Evolutionary conservation across 768 basidiomycete genomes (phyloP).

Genomic region (Inosperma sp.): DNA sequence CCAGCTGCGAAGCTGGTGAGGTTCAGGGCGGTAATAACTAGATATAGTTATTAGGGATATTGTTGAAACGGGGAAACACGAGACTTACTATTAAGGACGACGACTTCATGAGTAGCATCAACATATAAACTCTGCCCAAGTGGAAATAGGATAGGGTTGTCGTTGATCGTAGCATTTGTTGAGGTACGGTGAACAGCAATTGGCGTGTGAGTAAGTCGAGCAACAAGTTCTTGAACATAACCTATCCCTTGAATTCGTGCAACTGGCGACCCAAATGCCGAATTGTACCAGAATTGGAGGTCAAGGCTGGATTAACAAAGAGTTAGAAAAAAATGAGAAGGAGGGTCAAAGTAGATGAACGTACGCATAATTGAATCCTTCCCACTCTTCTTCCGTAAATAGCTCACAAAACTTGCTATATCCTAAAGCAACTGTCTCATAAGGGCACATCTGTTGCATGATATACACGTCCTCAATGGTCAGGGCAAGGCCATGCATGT

Average conservation of each 20-base stretch:
- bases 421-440: constrained; percentile 90
- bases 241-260: constrained; percentile 75
- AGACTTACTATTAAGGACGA: constrained; percentile 73
- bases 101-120: constrained; percentile 90
- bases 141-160: constrained; percentile 65
- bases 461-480: constrained; percentile 65
- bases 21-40: constrained; percentile 83
- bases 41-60: neutral
- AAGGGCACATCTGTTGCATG: constrained; percentile 81
- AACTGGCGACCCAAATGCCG: constrained; percentile 77
- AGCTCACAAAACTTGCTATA: constrained; percentile 89
- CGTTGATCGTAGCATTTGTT: constrained; percentile 78
- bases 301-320: constrained; percentile 47
- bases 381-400: constrained; percentile 91
- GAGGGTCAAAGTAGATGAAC: constrained; percentile 22
- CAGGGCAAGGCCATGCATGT: constrained; percentile 59
- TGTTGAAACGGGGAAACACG: neutral
- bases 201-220: constrained; percentile 74
- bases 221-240: constrained; percentile 77
- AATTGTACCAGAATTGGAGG: constrained; percentile 65
- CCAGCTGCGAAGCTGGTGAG: constrained; percentile 62
- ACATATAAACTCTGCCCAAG: constrained; percentile 72
- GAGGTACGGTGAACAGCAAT: constrained; percentile 71
- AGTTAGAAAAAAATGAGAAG: neutral
- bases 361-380: constrained; percentile 83